phyloP scores from a whole-genome alignment of 495 filamentous ascomycete species.

The Paragyromitra xinjiangensis region DNA sequence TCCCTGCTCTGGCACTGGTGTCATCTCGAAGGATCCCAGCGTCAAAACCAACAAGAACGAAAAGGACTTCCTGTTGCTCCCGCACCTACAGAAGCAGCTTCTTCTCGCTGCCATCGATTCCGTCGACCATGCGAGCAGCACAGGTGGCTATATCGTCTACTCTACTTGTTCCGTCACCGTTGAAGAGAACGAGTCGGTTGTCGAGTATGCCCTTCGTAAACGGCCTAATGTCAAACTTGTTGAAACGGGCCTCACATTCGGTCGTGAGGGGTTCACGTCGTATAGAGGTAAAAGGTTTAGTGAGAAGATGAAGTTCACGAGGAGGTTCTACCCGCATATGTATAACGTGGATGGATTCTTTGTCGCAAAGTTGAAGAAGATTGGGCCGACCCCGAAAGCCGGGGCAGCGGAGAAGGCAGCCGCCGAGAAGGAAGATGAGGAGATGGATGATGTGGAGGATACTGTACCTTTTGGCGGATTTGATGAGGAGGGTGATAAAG shows the following conservation, averaged over 20 bases:
- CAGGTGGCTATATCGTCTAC: slow-evolving; percentile 93
- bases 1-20: slow-evolving; percentile 82
- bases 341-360: slow-evolving; percentile 99
- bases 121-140: slow-evolving; percentile 82
- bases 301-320: slow-evolving; percentile 80
- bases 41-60: slow-evolving; percentile 98
- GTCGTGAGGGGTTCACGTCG: slow-evolving; percentile 85
- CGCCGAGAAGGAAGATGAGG: slow-evolving; percentile 61
- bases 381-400: slow-evolving; percentile 72
- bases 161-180: slow-evolving; percentile 92
- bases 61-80: slow-evolving; percentile 87
- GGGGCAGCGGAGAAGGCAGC: slow-evolving; percentile 62
- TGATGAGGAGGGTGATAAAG: slow-evolving; percentile 69
- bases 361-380: slow-evolving; percentile 96
- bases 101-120: slow-evolving; percentile 93
- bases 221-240: slow-evolving; percentile 94
- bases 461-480: slow-evolving; percentile 70
- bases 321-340: slow-evolving; percentile 90
- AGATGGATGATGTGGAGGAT: slow-evolving; percentile 56
- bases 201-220: slow-evolving; percentile 88
- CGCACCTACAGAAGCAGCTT: slow-evolving; percentile 92
- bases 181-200: slow-evolving; percentile 92
- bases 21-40: slow-evolving; percentile 92
- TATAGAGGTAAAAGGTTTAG: slow-evolving; percentile 92
- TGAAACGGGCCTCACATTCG: slow-evolving; percentile 91